Conservation (phyloP, 257 asterid species). For the Thymus quinquecostatus region DNA sequence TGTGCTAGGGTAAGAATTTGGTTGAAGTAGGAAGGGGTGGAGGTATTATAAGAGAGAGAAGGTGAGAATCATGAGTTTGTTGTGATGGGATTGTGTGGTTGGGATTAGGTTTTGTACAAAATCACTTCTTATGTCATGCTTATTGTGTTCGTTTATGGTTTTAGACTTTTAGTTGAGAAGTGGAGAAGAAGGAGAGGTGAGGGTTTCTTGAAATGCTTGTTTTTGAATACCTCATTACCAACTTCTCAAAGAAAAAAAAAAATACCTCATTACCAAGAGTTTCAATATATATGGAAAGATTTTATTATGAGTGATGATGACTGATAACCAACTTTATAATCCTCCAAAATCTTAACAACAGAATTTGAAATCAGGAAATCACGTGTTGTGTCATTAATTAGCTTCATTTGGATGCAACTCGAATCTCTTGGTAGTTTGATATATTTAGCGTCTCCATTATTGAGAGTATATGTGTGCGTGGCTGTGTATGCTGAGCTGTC, state of each 20-base stretch:
- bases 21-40: conserved; percentile 17
- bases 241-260: no score
- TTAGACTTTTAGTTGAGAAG: conserved; percentile 24
- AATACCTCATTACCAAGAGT: no score
- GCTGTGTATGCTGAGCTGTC: no score
- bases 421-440: neutral
- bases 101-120: conserved; percentile 34
- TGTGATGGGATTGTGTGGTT: conserved; percentile 31
- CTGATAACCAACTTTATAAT: neutral
- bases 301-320: neutral
- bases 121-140: conserved; percentile 26
- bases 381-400: neutral
- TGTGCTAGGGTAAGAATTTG: conserved; percentile 10
- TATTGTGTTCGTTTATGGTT: conserved; percentile 7
- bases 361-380: neutral
- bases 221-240: neutral
- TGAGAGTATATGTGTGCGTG: no score
- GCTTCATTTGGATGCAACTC: neutral
- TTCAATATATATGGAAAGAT: no score
- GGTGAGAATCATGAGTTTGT: neutral
- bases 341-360: neutral
- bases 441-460: no score
- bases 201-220: neutral
- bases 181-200: conserved; percentile 21
- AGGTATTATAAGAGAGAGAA: conserved; percentile 35